A percentile compares a stretch with the other conserved stretches of the same genome.
Evolutionary conservation across 2,329 filamentous ascomycete genomes (phyloP).

Genomic region (Aschersonia sp.): DNA sequence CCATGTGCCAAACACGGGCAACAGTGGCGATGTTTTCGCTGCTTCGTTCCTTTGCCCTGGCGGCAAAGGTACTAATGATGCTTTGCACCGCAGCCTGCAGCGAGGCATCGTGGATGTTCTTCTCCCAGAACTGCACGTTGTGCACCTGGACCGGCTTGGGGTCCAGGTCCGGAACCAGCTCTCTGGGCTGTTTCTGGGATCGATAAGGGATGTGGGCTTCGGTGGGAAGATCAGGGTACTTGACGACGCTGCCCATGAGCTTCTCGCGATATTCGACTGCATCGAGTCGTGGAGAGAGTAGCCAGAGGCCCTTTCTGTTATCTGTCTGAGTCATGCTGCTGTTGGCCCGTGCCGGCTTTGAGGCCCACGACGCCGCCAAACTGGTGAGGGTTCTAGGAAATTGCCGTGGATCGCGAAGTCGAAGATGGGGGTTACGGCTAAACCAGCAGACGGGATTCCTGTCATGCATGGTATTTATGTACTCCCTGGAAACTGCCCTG

Average conservation of each 20-base stretch:
- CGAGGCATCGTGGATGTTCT: slow-evolving; percentile 11
- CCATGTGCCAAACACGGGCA: slow-evolving; percentile 16
- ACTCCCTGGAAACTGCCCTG: too few species aligned
- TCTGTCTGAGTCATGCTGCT: slow-evolving; percentile 1
- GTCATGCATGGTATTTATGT: too few species aligned
- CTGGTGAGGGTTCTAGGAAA: too few species aligned
- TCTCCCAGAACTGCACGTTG: slow-evolving; percentile 14
- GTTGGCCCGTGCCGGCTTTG: too few species aligned
- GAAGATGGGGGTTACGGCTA: too few species aligned
- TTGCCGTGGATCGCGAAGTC: too few species aligned
- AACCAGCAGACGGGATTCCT: too few species aligned
- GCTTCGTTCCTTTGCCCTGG: slow-evolving; percentile 9
- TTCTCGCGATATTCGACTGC: slow-evolving; percentile 13
- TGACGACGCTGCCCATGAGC: slow-evolving; percentile 16
- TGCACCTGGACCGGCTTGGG: slow-evolving; percentile 13
- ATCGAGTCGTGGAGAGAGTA: slow-evolving; percentile 13
- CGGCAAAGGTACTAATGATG: slow-evolving; percentile 12
- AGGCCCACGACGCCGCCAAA: too few species aligned
- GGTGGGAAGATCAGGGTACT: slow-evolving; percentile 12
- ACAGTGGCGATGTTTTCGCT: slow-evolving; percentile 11
- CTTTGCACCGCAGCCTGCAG: slow-evolving; percentile 12
- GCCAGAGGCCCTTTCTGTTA: slow-evolving; percentile 10
- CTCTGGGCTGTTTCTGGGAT: slow-evolving; percentile 7
- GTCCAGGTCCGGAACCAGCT: slow-evolving; percentile 12
- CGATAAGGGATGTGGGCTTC: slow-evolving; percentile 13